A percentile compares a stretch with the other conserved stretches of the same genome.
Evolutionary conservation across 169 alveolate species (phyloP).

Genomic region (Sarcocystis neurona): DNA sequence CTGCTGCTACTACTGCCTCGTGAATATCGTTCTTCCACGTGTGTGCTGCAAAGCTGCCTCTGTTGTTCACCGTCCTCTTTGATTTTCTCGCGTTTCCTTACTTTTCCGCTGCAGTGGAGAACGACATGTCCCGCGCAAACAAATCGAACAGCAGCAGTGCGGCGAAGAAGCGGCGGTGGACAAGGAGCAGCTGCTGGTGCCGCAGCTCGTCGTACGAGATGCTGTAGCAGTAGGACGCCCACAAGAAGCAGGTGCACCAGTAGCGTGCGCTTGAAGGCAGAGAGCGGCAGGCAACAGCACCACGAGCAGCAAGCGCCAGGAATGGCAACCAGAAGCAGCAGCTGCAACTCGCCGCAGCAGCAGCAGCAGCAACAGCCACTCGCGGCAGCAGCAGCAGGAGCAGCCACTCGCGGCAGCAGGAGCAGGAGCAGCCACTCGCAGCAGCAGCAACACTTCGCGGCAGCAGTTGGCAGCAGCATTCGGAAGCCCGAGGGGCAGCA

Average conservation of each 20-base stretch:
- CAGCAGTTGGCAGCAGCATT: too few species aligned
- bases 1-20: background rate
- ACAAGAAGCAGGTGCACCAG: too few species aligned
- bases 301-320: too few species aligned
- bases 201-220: background rate
- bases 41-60: background rate
- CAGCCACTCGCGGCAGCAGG: too few species aligned
- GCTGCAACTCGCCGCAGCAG: too few species aligned
- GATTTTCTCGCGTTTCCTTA: background rate
- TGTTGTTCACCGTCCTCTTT: background rate
- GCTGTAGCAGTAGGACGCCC: background rate
- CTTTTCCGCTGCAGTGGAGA: slow-evolving; percentile 3
- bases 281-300: too few species aligned
- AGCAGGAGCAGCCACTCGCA: too few species aligned
- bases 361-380: too few species aligned
- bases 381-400: too few species aligned
- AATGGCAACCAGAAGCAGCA: background rate
- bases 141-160: slow-evolving; percentile 31
- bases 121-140: background rate
- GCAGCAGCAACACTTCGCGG: too few species aligned
- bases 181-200: background rate
- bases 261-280: too few species aligned
- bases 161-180: slow-evolving; percentile 32
- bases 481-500: too few species aligned
- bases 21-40: background rate